phyloP scores from a whole-genome alignment of 1,139 yeast species.

The Hansenula sp. region DNA sequence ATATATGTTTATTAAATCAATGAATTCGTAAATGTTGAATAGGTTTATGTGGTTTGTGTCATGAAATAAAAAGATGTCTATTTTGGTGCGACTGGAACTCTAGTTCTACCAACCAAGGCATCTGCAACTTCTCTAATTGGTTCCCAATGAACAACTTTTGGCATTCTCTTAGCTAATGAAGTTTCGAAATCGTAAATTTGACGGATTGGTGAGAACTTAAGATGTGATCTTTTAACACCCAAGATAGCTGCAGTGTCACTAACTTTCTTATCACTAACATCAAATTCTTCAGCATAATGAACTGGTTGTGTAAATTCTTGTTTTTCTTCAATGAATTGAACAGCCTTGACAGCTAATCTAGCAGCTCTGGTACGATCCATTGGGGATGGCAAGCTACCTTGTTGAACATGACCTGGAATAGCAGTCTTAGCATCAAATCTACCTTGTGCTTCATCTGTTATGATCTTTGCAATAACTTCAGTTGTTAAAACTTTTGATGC shows the following conservation, averaged over 20 bases:
- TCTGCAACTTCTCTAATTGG: constrained; percentile 73
- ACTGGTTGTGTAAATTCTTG: constrained; percentile 24
- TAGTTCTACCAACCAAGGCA: constrained; percentile 73
- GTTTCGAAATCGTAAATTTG: constrained; percentile 84
- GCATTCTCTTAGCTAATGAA: constrained; percentile 74
- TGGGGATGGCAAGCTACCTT: constrained; percentile 76
- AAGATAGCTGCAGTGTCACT: constrained; percentile 74
- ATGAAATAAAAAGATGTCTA: too few species aligned
- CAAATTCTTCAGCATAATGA: constrained; percentile 26
- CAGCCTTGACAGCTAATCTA: constrained; percentile 64
- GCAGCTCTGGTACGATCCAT: constrained; percentile 73
- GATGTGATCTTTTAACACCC: constrained; percentile 78
- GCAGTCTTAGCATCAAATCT: constrained; percentile 75
- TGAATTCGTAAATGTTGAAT: background rate
- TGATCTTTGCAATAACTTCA: constrained; percentile 62
- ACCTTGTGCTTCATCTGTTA: constrained; percentile 61
- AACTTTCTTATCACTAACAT: constrained; percentile 29
- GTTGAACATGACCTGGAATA: constrained; percentile 81
- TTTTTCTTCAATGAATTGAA: constrained; percentile 58
- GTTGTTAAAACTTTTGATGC: constrained; percentile 68
- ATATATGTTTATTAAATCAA: too few species aligned
- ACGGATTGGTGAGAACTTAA: constrained; percentile 69
- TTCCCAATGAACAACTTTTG: constrained; percentile 84
- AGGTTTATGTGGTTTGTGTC: background rate
- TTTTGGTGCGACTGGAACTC: background rate